These are phyloP conservation scores for Plectosphaerella sp. DNA, from an alignment of 2,329 filamentous ascomycete genomes.

Conservation along the genomic window DNA sequence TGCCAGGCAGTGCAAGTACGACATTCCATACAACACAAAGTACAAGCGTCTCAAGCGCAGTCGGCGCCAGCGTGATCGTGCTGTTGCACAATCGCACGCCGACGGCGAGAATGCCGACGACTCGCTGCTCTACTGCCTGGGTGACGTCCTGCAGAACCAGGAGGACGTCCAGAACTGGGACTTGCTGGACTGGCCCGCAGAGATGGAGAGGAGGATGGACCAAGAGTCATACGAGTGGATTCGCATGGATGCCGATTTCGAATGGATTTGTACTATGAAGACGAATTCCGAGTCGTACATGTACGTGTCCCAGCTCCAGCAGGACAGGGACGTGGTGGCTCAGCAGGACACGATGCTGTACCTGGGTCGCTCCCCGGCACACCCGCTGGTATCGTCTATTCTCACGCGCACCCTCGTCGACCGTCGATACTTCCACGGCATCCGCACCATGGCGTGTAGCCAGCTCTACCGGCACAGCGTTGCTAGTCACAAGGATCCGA, in stretches of 20 bases:
- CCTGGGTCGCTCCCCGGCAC: slow-evolving; percentile 61
- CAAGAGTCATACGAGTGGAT: slow-evolving; percentile 99
- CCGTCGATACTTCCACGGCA: slow-evolving; percentile 86
- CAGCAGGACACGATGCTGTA: slow-evolving; percentile 73
- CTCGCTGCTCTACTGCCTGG: slow-evolving; percentile 82
- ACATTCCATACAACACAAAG: slow-evolving; percentile 98
- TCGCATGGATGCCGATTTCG: slow-evolving; percentile 94
- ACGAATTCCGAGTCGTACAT: slow-evolving; percentile 87
- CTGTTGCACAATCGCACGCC: slow-evolving; percentile 53
- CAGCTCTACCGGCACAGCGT: slow-evolving; percentile 64
- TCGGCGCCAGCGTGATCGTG: slow-evolving; percentile 42
- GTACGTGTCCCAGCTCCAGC: slow-evolving; percentile 95
- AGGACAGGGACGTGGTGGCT: slow-evolving; percentile 95
- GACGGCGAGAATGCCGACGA: slow-evolving; percentile 65
- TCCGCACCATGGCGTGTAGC: slow-evolving; percentile 78
- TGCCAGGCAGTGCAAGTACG: slow-evolving; percentile 67
- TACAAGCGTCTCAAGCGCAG: slow-evolving; percentile 91
- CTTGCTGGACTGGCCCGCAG: slow-evolving; percentile 82
- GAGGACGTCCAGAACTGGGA: slow-evolving; percentile 83
- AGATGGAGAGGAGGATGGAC: slow-evolving; percentile 88
- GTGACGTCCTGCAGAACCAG: slow-evolving; percentile 79
- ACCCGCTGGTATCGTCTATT: slow-evolving; percentile 83
- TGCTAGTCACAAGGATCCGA: slow-evolving; percentile 63
- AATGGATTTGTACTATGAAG: slow-evolving; percentile 89
- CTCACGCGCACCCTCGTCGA: slow-evolving; percentile 88